These are phyloP conservation scores for Deinandra increscens DNA, from an alignment of 129 eudicot species.

Conservation along the genomic window DNA sequence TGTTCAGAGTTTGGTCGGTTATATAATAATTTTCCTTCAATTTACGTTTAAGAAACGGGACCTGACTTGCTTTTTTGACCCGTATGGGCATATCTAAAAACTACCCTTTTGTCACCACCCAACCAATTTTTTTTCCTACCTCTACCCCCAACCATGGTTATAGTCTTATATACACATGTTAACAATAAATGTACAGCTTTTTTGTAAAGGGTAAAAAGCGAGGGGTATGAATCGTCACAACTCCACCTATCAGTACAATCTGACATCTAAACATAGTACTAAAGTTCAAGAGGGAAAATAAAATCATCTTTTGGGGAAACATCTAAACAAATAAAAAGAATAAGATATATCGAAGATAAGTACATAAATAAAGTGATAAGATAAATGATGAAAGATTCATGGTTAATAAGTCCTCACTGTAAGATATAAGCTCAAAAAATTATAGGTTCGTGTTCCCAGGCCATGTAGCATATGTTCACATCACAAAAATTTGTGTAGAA, in stretches of 20 bases:
- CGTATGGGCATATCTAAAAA: neutral
- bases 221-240: neutral
- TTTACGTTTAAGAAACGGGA: too few species aligned
- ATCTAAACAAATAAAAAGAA: too few species aligned
- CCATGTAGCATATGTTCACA: neutral
- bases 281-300: neutral
- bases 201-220: neutral
- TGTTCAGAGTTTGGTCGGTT: constrained; percentile 6
- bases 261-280: neutral
- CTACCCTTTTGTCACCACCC: neutral
- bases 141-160: constrained; percentile 3
- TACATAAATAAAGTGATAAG: neutral
- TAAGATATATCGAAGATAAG: neutral
- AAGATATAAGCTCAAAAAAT: constrained; percentile 3
- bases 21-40: neutral
- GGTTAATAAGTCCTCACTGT: neutral
- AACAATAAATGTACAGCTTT: neutral
- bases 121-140: neutral
- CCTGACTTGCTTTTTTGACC: neutral
- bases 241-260: too few species aligned
- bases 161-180: neutral
- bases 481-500: neutral
- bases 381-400: neutral
- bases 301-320: too few species aligned
- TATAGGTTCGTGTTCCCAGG: neutral